These are phyloP conservation scores for Trypanosoma cruzi DNA, from an alignment of 208 protist genomes.

Conservation along the genomic window DNA sequence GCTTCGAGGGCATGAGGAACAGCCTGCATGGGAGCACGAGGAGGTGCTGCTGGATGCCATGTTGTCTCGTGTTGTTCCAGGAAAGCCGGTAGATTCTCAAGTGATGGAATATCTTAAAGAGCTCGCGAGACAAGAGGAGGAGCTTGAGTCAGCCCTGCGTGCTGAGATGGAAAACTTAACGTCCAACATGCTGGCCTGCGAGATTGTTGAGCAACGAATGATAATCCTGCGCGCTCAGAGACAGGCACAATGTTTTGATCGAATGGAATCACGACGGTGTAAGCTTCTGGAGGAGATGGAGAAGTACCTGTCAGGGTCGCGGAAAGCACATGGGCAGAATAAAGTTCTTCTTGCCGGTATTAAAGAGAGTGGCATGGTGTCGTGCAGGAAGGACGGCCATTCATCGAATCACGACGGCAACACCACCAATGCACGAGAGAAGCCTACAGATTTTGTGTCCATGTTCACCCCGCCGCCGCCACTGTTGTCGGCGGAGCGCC, in stretches of 20 bases:
- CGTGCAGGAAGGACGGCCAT: not conserved
- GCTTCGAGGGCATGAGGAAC: conserved; percentile 1
- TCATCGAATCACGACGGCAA: not conserved
- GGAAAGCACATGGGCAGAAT: not conserved
- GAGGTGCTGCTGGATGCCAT: conserved; percentile 11
- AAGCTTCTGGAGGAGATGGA: conserved; percentile 15
- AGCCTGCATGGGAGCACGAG: conserved; percentile 14
- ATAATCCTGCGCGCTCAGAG: not conserved
- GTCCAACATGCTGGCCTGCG: conserved; percentile 14
- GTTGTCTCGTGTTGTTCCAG: conserved; percentile 3
- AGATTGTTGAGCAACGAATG: conserved; percentile 10
- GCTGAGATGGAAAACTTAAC: conserved; percentile 23
- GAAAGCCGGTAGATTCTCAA: conserved; percentile 1
- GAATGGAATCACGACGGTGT: conserved; percentile 5
- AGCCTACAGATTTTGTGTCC: not conserved
- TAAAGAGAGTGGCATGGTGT: not conserved
- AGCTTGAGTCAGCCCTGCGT: conserved; percentile 5
- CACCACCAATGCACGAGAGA: not conserved
- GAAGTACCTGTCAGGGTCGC: not conserved
- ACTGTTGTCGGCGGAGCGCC: conserved; percentile 4
- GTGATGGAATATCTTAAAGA: conserved; percentile 14
- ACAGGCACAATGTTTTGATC: conserved; percentile 20
- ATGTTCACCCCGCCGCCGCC: not conserved
- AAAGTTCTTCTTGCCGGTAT: not conserved
- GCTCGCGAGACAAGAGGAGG: conserved; percentile 9